These are phyloP conservation scores for Striga hermonthica DNA, from an alignment of 305 asterid species.

Conservation along the genomic window DNA sequence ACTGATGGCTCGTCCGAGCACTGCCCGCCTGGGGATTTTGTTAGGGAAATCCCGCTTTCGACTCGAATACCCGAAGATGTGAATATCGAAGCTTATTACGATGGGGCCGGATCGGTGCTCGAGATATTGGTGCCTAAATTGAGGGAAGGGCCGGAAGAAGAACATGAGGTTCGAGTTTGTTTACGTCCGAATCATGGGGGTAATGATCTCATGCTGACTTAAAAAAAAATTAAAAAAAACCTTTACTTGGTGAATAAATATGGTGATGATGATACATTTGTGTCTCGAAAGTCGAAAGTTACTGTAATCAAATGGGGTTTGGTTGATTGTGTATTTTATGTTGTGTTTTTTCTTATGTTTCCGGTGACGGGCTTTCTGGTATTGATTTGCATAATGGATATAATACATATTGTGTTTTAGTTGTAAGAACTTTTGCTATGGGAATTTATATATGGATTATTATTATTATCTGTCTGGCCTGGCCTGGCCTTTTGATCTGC, in stretches of 20 bases:
- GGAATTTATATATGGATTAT: conserved; percentile 26
- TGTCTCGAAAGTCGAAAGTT: too few relatives aligned
- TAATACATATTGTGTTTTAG: not conserved
- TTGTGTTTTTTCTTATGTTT: not conserved
- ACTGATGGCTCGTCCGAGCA: conserved; percentile 66
- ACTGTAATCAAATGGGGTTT: too few relatives aligned
- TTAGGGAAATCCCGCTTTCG: conserved; percentile 73
- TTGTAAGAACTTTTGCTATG: conserved; percentile 20
- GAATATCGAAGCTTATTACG: conserved; percentile 75
- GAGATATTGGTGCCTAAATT: conserved; percentile 86
- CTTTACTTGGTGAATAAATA: conserved; percentile 19
- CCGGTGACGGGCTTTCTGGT: not conserved
- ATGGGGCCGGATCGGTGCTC: conserved; percentile 61
- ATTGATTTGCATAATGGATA: not conserved
- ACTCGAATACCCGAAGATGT: conserved; percentile 89
- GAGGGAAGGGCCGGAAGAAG: conserved; percentile 79
- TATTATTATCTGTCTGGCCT: conserved; percentile 4
- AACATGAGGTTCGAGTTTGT: conserved; percentile 87
- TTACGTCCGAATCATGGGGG: conserved; percentile 72
- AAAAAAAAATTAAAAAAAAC: conserved; percentile 18
- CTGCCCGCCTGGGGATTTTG: conserved; percentile 89
- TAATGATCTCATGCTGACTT: conserved; percentile 71
- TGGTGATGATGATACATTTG: not conserved
- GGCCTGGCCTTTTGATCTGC: conserved; percentile 1
- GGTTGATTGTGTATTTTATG: not conserved